Evolutionary conservation across 1,139 yeast species (phyloP), one percentile per base, ranked within the genome.

Genomic region (Arxiozyma slooffiae): DNA sequence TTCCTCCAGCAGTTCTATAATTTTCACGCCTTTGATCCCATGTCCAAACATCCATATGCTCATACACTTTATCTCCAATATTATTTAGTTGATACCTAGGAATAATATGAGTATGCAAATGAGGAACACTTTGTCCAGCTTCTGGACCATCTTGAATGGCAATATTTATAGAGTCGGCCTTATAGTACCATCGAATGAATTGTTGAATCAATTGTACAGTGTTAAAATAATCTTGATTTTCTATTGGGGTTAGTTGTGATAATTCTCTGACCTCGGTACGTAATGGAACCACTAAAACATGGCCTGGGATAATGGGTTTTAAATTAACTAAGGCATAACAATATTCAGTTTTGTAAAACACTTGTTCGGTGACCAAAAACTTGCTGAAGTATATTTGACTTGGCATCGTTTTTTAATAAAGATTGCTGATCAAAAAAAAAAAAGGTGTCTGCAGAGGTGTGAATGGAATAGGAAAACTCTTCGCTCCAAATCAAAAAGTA

Each of bases 71-170:
- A 62, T 88, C 96, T 1, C 87, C 89, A 55, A 78, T 75, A 40
- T 81, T 85, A 57, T 85, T 83, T 9, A 70, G 66, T 50, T 73
- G 72, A 61, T 76, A 80, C 42, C 98, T 73, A 4, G 98, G 98
- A 37, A 92, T 88, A 18, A 92, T 70, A 66, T 92, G 98, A 37
- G 96, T 84, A 66, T 92, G 98, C 26, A 92, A 75, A 67, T 92
- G 98, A 2, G 96, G 95, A 1, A 92, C 82, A 18, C 92, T 80
- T 64, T 92, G 98, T 4, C 98, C 98, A 2, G 97, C 92, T 50
- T 87, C 88, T 0, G 92, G 87, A 0, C 98, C 98, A 65, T 92
- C 98, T 64, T 92, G 98, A 52, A 92, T 87, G 17, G 97, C 89
- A 34, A 92, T 77, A 63, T 92, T 92, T 53, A 88, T 67, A 0